Conservation (phyloP, 2,329 filamentous ascomycete species). For the Trichoderma semiorbis region DNA sequence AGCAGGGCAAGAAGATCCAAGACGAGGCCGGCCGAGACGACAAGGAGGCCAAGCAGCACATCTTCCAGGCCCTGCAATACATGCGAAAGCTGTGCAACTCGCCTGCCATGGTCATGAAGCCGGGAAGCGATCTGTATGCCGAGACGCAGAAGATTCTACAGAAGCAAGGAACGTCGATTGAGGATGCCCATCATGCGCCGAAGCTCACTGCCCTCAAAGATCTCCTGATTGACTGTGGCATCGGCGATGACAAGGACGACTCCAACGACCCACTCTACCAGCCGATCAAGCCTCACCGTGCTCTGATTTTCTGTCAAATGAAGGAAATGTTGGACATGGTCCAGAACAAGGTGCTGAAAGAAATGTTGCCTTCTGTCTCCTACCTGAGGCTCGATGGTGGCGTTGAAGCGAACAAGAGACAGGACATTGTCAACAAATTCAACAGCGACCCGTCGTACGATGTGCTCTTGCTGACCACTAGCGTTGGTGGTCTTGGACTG, state of each 20-base stretch:
- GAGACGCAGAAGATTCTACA: slow-evolving; percentile 78
- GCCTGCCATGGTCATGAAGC: slow-evolving; percentile 92
- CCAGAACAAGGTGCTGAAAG: slow-evolving; percentile 85
- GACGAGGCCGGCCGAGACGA: slow-evolving; percentile 80
- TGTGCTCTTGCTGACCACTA: slow-evolving; percentile 87
- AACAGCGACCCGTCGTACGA: slow-evolving; percentile 98
- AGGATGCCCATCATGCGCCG: slow-evolving; percentile 83
- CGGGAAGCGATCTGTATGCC: slow-evolving; percentile 84
- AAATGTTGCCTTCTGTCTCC: slow-evolving; percentile 87
- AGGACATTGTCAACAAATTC: slow-evolving; percentile 98
- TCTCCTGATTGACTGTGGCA: slow-evolving; percentile 95
- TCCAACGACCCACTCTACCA: slow-evolving; percentile 60
- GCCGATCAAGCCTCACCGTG: slow-evolving; percentile 93
- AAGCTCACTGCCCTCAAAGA: slow-evolving; percentile 89
- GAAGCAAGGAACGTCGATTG: slow-evolving; percentile 74
- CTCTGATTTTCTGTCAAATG: slow-evolving; percentile 98
- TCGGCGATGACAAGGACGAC: slow-evolving; percentile 70
- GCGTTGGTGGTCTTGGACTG: slow-evolving; percentile 87
- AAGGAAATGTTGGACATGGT: slow-evolving; percentile 99
- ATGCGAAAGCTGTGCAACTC: slow-evolving; percentile 99
- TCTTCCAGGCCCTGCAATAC: slow-evolving; percentile 98
- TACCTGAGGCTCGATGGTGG: slow-evolving; percentile 91
- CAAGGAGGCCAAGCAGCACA: slow-evolving; percentile 94
- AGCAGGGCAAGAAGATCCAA: slow-evolving; percentile 82
- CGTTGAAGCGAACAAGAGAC: slow-evolving; percentile 87